phyloP scores from a whole-genome alignment of 2,329 filamentous ascomycete genomes.

The Talaromyces pinophilus region DNA sequence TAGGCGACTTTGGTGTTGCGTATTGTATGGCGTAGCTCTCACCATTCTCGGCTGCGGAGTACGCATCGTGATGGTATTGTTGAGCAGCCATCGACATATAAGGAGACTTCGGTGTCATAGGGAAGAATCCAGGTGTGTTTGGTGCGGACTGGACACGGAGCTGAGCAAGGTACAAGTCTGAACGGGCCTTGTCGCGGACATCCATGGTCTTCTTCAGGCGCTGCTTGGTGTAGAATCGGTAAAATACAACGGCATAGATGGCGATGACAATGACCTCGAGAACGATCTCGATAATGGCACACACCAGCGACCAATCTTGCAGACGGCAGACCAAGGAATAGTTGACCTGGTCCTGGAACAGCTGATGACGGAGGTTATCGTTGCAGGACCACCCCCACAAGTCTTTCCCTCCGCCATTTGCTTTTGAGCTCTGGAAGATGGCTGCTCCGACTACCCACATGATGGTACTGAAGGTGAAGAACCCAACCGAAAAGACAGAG shows the following conservation, averaged over 20 bases:
- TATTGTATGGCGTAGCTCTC: constrained; percentile 51
- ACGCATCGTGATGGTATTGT: constrained; percentile 38
- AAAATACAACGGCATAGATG: constrained; percentile 94
- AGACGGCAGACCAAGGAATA: constrained; percentile 91
- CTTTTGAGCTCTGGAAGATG: constrained; percentile 75
- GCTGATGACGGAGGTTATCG: constrained; percentile 74
- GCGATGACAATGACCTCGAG: constrained; percentile 87
- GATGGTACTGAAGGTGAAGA: constrained; percentile 89
- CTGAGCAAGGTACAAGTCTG: constrained; percentile 89
- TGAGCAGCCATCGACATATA: constrained; percentile 37
- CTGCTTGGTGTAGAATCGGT: constrained; percentile 95
- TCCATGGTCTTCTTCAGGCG: constrained; percentile 97
- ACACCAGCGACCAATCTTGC: constrained; percentile 87
- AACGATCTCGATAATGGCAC: constrained; percentile 94
- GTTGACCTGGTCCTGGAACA: constrained; percentile 79
- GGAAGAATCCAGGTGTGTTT: constrained; percentile 82
- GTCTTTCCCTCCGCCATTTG: constrained; percentile 75
- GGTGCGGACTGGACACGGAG: constrained; percentile 83
- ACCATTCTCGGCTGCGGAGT: constrained; percentile 56
- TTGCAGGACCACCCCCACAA: constrained; percentile 99
- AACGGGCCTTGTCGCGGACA: constrained; percentile 86
- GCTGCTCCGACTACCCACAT: constrained; percentile 90
- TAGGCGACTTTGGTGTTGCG: constrained; percentile 65
- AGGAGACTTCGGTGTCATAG: constrained; percentile 62
- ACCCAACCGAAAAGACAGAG: constrained; percentile 86